phyloP scores from a whole-genome alignment of 129 eudicot genomes.

The Daucus carota region DH1_v3.0 NC_030386.2:21284001-21284500 shows the following conservation, averaged over 20 bases:
- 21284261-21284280: slow-evolving; percentile 7
- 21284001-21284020: background rate
- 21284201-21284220: slow-evolving; percentile 48
- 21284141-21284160: slow-evolving; percentile 3
- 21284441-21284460: slow-evolving; percentile 6
- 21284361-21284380: too few species aligned
- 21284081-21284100: slow-evolving; percentile 13
- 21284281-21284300: background rate
- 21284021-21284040: background rate
- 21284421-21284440: background rate
- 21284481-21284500: slow-evolving; percentile 17
- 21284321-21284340: background rate
- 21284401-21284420: background rate
- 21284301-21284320: background rate
- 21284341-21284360: background rate
- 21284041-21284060: background rate
- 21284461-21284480: background rate
- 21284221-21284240: slow-evolving; percentile 41
- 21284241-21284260: slow-evolving; percentile 42
- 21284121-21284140: background rate
- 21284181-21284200: slow-evolving; percentile 34
- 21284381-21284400: background rate
- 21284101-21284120: slow-evolving; percentile 12
- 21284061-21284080: background rate
- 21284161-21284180: slow-evolving; percentile 4